Conservation (phyloP, 2,329 filamentous ascomycete genomes). For the Alternaria brassicae region DNA sequence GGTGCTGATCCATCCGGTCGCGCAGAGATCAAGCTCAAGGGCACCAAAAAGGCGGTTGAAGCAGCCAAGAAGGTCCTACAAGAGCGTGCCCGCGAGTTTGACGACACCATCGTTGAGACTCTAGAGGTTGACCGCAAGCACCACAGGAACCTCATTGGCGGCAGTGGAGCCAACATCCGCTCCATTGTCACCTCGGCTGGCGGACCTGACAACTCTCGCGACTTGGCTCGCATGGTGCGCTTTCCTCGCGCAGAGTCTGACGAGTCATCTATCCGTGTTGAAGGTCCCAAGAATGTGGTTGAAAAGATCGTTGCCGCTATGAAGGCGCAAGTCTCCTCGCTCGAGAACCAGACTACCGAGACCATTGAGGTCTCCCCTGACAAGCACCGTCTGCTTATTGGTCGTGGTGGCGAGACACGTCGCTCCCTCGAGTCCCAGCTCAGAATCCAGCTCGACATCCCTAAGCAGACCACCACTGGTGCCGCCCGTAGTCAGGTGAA, state of each 20-base stretch:
- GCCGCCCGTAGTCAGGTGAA: conserved; percentile 85
- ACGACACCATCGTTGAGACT: conserved; percentile 84
- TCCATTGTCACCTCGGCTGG: conserved; percentile 87
- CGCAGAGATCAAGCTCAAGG: conserved; percentile 90
- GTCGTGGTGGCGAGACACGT: conserved; percentile 86
- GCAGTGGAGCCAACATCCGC: conserved; percentile 82
- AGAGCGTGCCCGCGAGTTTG: conserved; percentile 85
- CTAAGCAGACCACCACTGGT: conserved; percentile 73
- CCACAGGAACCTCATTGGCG: conserved; percentile 87
- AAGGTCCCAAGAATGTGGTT: conserved; percentile 83
- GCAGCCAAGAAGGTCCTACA: conserved; percentile 90
- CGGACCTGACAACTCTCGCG: conserved; percentile 83
- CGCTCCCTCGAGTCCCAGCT: conserved; percentile 86
- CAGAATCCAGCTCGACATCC: conserved; percentile 86
- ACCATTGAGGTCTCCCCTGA: conserved; percentile 82
- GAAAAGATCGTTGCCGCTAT: conserved; percentile 88
- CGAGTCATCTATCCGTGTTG: conserved; percentile 83
- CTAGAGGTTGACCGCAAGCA: conserved; percentile 94
- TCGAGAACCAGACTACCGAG: conserved; percentile 81
- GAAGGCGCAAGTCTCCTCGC: conserved; percentile 79
- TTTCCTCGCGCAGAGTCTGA: conserved; percentile 90
- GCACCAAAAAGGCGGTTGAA: conserved; percentile 87
- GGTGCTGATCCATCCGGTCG: conserved; percentile 68
- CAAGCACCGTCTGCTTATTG: conserved; percentile 91
- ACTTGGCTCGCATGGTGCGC: conserved; percentile 86